Evolutionary conservation across 805 yeast species (phyloP).

Genomic region (Pichia thaimueangensis): DNA sequence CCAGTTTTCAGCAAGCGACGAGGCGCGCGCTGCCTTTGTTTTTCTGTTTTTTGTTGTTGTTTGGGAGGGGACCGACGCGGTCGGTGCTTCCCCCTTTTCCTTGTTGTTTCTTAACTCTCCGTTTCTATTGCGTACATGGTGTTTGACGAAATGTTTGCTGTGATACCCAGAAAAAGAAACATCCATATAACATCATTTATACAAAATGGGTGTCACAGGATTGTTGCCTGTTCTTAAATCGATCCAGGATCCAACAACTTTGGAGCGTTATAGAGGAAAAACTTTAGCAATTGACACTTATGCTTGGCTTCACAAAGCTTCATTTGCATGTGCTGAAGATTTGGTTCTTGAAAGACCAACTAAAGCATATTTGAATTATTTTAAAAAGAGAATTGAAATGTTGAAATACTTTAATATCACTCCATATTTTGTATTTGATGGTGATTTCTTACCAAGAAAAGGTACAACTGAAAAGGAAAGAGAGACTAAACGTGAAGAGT

Average conservation of each 20-base stretch:
- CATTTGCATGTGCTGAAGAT: constrained; percentile 77
- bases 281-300: constrained; percentile 91
- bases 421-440: constrained; percentile 91
- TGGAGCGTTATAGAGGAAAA: constrained; percentile 61
- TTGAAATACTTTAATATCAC: constrained; percentile 59
- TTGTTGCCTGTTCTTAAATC: constrained; percentile 72
- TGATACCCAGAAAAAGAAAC: no score
- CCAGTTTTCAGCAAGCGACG: no score
- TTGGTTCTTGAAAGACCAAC: constrained; percentile 69
- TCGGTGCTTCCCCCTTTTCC: no score
- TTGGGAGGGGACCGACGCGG: no score
- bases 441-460: constrained; percentile 79
- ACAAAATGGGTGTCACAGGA: constrained; percentile 75
- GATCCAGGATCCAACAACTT: constrained; percentile 53
- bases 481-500: constrained; percentile 47
- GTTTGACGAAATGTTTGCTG: no score
- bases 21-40: no score
- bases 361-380: constrained; percentile 60
- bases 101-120: no score
- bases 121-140: no score
- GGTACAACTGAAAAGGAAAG: constrained; percentile 66
- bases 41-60: no score
- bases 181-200: no score
- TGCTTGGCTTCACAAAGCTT: constrained; percentile 92
- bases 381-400: constrained; percentile 61